These are phyloP conservation scores for Neurospora sp. DNA, from an alignment of 495 filamentous ascomycete genomes.

Conservation along the genomic window DNA sequence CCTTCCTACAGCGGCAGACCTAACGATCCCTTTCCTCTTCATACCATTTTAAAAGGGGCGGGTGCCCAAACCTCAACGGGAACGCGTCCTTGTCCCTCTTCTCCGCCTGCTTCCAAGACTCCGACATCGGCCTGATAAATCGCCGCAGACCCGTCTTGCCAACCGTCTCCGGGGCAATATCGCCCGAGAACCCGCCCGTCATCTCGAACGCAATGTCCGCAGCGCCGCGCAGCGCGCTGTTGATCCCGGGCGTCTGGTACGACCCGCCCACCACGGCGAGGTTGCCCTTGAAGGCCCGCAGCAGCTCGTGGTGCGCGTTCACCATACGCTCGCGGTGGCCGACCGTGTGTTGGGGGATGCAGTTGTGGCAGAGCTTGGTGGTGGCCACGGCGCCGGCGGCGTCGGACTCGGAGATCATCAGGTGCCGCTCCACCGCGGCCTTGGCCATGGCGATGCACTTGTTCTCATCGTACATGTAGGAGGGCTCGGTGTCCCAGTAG, in stretches of 20 bases:
- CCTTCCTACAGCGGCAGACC: neutral
- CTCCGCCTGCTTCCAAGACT: neutral
- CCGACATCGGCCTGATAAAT: constrained; percentile 8
- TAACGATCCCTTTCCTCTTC: neutral
- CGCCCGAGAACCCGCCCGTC: constrained; percentile 2
- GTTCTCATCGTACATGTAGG: constrained; percentile 48
- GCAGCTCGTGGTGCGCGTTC: constrained; percentile 44
- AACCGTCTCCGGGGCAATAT: constrained; percentile 7
- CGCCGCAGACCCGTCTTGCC: constrained; percentile 27
- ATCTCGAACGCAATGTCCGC: constrained; percentile 25
- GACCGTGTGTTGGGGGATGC: constrained; percentile 82
- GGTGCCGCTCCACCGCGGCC: constrained; percentile 57
- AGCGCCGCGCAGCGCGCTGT: constrained; percentile 29
- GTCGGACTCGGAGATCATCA: constrained; percentile 44
- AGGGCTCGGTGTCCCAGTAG: constrained; percentile 59
- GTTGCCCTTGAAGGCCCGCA: constrained; percentile 46
- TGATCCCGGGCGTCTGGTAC: constrained; percentile 43
- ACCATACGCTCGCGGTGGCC: constrained; percentile 60
- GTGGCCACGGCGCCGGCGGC: constrained; percentile 45
- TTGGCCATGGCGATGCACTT: constrained; percentile 59
- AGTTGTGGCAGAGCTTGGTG: constrained; percentile 58
- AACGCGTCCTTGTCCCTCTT: neutral
- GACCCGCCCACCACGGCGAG: constrained; percentile 72
- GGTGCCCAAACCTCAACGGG: neutral
- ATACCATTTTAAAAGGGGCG: neutral